These are phyloP conservation scores for Hymenoscyphus salicellus DNA, from an alignment of 2,329 filamentous ascomycete genomes.

Conservation along the genomic window DNA sequence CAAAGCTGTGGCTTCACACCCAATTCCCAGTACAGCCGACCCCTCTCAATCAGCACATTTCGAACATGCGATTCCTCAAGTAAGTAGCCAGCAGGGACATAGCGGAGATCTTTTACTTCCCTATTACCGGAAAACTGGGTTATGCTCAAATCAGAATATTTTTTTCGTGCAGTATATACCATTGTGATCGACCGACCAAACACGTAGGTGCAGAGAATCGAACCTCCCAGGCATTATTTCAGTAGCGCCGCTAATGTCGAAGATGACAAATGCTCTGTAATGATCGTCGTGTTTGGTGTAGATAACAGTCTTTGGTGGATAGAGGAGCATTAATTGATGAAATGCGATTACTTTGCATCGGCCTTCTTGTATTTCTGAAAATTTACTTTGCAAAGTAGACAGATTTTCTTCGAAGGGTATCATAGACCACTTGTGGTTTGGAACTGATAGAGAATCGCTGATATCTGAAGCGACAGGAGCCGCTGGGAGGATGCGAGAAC, in stretches of 20 bases:
- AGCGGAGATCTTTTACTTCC: background rate
- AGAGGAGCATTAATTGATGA: background rate
- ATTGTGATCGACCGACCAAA: constrained; percentile 1
- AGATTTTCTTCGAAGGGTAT: background rate
- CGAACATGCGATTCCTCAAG: background rate
- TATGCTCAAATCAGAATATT: background rate
- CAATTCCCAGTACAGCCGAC: background rate
- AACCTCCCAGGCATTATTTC: background rate
- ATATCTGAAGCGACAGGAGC: background rate
- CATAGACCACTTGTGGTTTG: background rate
- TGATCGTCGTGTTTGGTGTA: background rate
- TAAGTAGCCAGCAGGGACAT: background rate
- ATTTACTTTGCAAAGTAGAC: background rate
- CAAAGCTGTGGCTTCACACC: background rate
- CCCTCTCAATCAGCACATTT: background rate
- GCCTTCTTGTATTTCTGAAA: background rate
- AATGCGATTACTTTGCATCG: background rate
- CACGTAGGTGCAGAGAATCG: background rate
- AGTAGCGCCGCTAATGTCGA: background rate
- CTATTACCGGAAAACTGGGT: background rate
- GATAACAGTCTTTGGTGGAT: background rate
- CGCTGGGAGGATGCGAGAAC: background rate
- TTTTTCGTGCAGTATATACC: background rate
- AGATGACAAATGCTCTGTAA: background rate
- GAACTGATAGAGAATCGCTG: background rate